These are phyloP conservation scores for Chaetomium olivaceum DNA, from an alignment of 2,329 filamentous ascomycete species.

Conservation along the genomic window DNA sequence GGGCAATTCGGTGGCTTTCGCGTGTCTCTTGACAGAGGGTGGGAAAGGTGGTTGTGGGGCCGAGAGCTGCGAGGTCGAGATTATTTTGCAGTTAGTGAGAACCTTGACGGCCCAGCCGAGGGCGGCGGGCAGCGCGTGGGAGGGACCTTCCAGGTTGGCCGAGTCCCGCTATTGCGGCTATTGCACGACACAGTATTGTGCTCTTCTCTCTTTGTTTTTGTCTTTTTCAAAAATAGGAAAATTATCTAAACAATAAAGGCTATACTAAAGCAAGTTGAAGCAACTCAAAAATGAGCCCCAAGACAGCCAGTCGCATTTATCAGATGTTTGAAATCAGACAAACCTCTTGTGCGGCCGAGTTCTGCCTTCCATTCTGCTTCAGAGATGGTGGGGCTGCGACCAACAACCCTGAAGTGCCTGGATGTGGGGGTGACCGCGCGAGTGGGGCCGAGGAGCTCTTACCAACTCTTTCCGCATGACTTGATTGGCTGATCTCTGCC, in stretches of 20 bases:
- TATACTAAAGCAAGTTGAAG: background rate
- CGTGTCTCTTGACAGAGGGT: background rate
- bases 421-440: background rate
- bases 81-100: conserved; percentile 32
- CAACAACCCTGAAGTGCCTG: conserved; percentile 5
- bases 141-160: background rate
- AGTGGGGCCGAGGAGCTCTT: background rate
- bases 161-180: conserved; percentile 1
- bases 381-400: conserved; percentile 1
- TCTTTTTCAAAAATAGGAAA: background rate
- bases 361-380: background rate
- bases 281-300: background rate
- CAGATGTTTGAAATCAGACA: background rate
- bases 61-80: conserved; percentile 21
- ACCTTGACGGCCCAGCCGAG: conserved; percentile 32
- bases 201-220: background rate
- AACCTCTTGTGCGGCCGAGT: conserved; percentile 8
- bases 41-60: conserved; percentile 21
- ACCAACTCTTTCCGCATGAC: background rate
- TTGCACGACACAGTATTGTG: no score
- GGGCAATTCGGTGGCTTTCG: conserved; percentile 21
- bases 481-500: background rate
- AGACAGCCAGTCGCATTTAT: background rate
- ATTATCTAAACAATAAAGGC: background rate
- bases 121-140: conserved; percentile 2